These are phyloP conservation scores for Lentinula detonsa DNA, from an alignment of 768 basidiomycete genomes.

Conservation along the genomic window DNA sequence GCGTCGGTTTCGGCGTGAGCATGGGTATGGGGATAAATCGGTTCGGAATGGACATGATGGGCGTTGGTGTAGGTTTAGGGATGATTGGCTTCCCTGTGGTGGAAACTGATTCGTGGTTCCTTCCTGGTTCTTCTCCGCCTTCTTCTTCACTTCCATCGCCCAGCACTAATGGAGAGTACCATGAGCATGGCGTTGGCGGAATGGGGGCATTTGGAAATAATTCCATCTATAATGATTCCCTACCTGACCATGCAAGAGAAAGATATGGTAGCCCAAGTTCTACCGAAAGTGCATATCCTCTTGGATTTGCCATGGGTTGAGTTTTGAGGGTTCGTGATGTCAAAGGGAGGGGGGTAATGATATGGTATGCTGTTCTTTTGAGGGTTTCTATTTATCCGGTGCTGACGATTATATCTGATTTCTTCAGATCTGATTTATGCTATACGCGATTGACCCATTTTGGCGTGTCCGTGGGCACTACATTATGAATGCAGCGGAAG, in stretches of 20 bases:
- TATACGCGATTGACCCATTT: neutral
- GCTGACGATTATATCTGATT: neutral
- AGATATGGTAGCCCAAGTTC: constrained; percentile 2
- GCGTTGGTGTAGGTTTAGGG: constrained; percentile 4
- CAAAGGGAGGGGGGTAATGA: neutral
- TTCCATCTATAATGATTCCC: neutral
- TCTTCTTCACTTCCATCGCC: neutral
- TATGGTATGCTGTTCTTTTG: neutral
- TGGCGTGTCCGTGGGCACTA: constrained; percentile 1
- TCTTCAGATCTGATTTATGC: neutral
- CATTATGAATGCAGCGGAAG: neutral
- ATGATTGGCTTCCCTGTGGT: constrained; percentile 2
- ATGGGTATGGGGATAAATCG: constrained; percentile 2
- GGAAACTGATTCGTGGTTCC: constrained; percentile 5
- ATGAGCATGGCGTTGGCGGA: neutral
- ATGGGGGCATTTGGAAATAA: neutral
- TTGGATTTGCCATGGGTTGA: constrained; percentile 6
- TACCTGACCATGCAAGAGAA: neutral
- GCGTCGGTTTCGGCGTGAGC: constrained; percentile 1
- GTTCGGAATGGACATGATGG: constrained; percentile 2
- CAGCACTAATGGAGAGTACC: neutral
- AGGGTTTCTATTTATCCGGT: neutral
- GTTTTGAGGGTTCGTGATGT: neutral
- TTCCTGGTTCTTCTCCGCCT: constrained; percentile 1
- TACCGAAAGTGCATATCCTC: constrained; percentile 3